Base-by-base conservation (phyloP, 331 rosid species). In the Stylosanthes scabra region DNA sequence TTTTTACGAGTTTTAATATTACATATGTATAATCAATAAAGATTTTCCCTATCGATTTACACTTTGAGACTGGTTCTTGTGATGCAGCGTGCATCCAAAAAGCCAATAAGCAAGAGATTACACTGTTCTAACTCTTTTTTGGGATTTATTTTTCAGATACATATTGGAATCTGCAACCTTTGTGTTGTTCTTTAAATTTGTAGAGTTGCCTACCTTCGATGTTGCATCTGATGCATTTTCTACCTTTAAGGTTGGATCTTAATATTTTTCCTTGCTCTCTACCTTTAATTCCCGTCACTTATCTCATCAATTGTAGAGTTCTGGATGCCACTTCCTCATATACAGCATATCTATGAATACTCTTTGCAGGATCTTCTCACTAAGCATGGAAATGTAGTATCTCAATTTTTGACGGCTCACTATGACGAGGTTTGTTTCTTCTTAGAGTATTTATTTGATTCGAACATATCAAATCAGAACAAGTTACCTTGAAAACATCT, bases 211-310 rank as follows among this genome's bases (percentile, higher is more conserved):
- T 41, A 92, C 75, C 86, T 92, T 95, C 67, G 99, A 95, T 76
- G 88, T 89, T 79, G 91, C 99, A 68, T 90, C 99, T 61, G 98
- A 95, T 81, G 99, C 99, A 9, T 95, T 92, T 84, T 90, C 96
- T 69, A 95, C 99, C 41, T 88, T 95, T 70, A 95, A 95, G 99
- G 99, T 95, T 40, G 62, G 87, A 80, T 68, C 71, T 66, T 60
- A 70, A 39, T 69, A 70, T 58, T 76, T 49, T 49, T 31, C 11
- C 11, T 20, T 15, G 8, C 14, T 7, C 2, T 34, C 47, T 70
- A 50, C 44, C 37, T 70, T 16, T 25, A 52, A 69, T n/a, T 28
- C 67, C 74, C n/a, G 7, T 20, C 42, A 68, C 37, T 75, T 69
- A 46, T 65, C 59, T 60, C 59, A 15, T 58, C 62, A 67, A 54